Conservation (phyloP, 2,329 filamentous ascomycete genomes). For the Cucurbitaria berberidis region DNA sequence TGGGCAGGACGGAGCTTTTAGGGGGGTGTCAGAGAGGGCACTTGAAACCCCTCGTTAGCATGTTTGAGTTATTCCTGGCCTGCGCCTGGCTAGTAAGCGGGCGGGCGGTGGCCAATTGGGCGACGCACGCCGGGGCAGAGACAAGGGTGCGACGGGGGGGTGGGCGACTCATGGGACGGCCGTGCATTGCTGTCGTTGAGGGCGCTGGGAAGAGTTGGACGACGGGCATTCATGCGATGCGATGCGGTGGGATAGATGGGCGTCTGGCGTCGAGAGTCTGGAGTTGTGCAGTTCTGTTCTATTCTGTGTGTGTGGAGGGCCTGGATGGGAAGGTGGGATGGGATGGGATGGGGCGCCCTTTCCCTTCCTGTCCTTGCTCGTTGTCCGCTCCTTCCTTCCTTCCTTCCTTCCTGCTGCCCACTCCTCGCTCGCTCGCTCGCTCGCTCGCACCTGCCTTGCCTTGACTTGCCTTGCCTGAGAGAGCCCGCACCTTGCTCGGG, state of each 20-base stretch:
- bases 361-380: slow-evolving; percentile 8
- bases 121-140: slow-evolving; percentile 18
- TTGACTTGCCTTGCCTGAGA: not conserved
- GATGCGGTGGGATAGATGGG: too few species aligned
- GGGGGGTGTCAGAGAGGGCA: slow-evolving; percentile 25
- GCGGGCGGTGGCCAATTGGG: slow-evolving; percentile 33
- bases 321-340: too few species aligned
- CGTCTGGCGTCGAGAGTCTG: too few species aligned
- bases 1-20: slow-evolving; percentile 33
- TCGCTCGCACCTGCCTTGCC: slow-evolving; percentile 6
- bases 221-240: too few species aligned
- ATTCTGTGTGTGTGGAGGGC: too few species aligned
- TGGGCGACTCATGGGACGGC: slow-evolving; percentile 29
- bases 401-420: not conserved
- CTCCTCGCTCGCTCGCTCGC: too few species aligned
- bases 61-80: slow-evolving; percentile 36
- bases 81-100: slow-evolving; percentile 33
- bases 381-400: slow-evolving; percentile 7
- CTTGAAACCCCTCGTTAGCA: slow-evolving; percentile 38
- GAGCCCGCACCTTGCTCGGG: not conserved
- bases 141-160: slow-evolving; percentile 18
- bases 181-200: slow-evolving; percentile 19
- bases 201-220: slow-evolving; percentile 14
- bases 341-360: slow-evolving; percentile 4
- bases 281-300: too few species aligned